Base-by-base conservation (phyloP, 1,284 basidiomycete species). In the Ustilago lituana region DNA sequence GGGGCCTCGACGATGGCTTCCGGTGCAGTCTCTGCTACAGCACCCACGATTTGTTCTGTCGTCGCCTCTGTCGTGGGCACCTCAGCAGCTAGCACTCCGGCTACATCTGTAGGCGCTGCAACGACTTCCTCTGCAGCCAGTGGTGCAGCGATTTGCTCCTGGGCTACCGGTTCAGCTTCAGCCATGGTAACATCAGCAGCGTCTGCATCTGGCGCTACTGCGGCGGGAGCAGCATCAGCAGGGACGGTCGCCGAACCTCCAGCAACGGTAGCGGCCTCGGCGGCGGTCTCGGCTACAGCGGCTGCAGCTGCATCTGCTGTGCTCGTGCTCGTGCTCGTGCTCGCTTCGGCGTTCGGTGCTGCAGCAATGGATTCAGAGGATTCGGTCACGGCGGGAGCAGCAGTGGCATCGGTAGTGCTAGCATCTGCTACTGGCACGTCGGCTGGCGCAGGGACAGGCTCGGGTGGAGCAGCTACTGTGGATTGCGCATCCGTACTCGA, bases 371-470 rank as follows among this genome's bases (percentile, higher is more conserved):
- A n/a, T n/a, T n/a, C n/a, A n/a, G n/a, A n/a, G n/a, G n/a, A n/a
- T n/a, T n/a, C 50, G 2, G 51, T 14, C 33, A 23, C 40, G 12
- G 36, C 26, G 20, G 45, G 14, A n/a, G 11, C 39, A 19, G 23
- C 38, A 15, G 37, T 31, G 10, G 7, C 43, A 2, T 17, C 32
- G 26, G 48, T 31, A 15, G 43, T 29, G 11, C 31, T 31, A 22
- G 43, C 41, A 17, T 17, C 24, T 31, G 47, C 53, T 15, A 58
- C 49, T 29, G 44, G 46, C 9, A 41, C 27, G 17, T 60, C 50
- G 17, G 56, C 66, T 8, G 55, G 40, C 5, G 60, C 61, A 4
- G 54, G 59, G 3, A 52, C 46, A 12, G 44, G 39, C 19, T 40
- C 22, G 14, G 26, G n/a, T 14, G 44, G 31, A 20, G 40, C 47